Evolutionary conservation across 352 stramenopile species (phyloP), one percentile per base, ranked within the genome.

Genomic region (Phytophthora chlamydospora): DNA sequence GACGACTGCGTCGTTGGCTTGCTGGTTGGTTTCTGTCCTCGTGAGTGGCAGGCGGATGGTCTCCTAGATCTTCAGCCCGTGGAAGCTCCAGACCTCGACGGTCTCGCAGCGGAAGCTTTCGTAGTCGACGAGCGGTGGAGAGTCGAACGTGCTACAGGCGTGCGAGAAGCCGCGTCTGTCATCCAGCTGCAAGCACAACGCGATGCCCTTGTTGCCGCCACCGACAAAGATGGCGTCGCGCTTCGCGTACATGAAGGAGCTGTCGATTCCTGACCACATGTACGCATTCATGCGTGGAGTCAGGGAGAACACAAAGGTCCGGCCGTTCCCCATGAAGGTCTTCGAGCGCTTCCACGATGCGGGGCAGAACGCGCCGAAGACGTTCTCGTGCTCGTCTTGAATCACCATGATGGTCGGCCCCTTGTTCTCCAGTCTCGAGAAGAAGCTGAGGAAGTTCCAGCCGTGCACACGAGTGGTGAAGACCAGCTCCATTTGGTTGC

Each of bases 281-380:
- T 80, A 86, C 27, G 76, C 72, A 0, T 72, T 61, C 77, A 89
- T 83, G 12, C 79, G 68, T 6, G 81, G 71, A 0, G 79, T 76
- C n/a, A 91, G 56, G 4, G 75, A 79, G 55, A 93, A 91, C 40
- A 91, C 84, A 35, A 93, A 93, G 21, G 80, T 78, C 13, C 84
- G 76, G 2, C 84, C 84, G 38, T 93, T 93, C n/a, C 84, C 84
- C 41, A 89, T 90, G n/a, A 91, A 71, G 1, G 52, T 61, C 21
- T 44, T 58, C 2, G 72, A 78, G 14, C 78, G 68, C 57, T 78
- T 76, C 75, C 83, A 89, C 43, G 84, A 88, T 7, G 81, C 76
- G 3, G 84, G 72, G 35, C 78, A 90, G 57, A 93, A 93, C 1
- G 76, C 84, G 11, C 84, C 84, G 56, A 93, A 93, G 33, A 93